These are phyloP conservation scores for Camellia granthamiana DNA, from an alignment of 148 eudicot genomes.

Conservation along the genomic window DNA sequence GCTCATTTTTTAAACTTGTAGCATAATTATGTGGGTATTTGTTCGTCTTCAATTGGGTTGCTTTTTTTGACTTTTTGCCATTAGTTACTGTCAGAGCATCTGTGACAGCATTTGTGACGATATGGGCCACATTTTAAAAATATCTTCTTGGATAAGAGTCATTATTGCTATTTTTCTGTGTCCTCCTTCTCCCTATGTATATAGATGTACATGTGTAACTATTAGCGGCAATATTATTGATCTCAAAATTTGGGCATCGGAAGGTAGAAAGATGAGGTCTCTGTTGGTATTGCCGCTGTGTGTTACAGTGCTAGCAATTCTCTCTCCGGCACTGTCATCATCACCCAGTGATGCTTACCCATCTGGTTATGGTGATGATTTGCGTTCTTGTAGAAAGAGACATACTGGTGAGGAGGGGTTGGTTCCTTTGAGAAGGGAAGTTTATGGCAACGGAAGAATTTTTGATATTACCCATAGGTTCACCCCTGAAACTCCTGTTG, in stretches of 20 bases:
- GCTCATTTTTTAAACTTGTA: background rate
- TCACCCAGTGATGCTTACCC: constrained; percentile 31
- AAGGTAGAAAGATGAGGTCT: constrained; percentile 28
- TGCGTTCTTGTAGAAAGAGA: constrained; percentile 18
- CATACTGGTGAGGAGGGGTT: constrained; percentile 18
- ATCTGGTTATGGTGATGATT: constrained; percentile 36
- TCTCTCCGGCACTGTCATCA: constrained; percentile 17
- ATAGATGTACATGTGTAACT: background rate
- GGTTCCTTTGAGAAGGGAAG: constrained; percentile 35
- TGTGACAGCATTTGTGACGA: too few species aligned
- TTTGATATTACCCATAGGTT: constrained; percentile 49
- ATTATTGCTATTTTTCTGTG: too few species aligned
- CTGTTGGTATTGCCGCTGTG: constrained; percentile 16
- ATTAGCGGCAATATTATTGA: too few species aligned
- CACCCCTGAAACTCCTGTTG: constrained; percentile 29
- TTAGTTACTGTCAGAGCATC: too few species aligned
- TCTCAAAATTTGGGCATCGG: too few species aligned
- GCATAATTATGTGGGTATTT: too few species aligned
- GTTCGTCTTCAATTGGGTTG: too few species aligned
- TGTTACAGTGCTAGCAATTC: constrained; percentile 13
- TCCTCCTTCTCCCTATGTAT: background rate
- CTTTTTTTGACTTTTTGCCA: too few species aligned
- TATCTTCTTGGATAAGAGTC: too few species aligned
- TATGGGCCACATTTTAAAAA: too few species aligned
- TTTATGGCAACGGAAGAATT: constrained; percentile 36